Conservation (phyloP, 192 early-diverging fungal species). For the Coemansia sp. region DNA sequence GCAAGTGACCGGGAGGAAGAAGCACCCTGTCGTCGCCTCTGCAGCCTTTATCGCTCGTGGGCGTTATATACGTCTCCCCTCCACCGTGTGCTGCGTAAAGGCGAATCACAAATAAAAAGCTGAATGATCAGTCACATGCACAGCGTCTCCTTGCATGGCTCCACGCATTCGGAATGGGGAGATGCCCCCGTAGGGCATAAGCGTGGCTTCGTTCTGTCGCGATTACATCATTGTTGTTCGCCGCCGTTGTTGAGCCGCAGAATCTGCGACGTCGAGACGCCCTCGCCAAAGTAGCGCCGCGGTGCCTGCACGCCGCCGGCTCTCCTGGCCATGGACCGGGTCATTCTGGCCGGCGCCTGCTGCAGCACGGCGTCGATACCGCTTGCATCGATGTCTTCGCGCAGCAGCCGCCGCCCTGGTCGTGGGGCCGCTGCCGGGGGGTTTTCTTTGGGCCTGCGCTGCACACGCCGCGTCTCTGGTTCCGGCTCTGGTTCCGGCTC, state of each 20-base stretch:
- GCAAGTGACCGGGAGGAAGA: too few relatives aligned
- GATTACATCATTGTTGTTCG: not conserved
- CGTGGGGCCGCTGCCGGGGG: not conserved
- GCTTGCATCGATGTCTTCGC: conserved; percentile 10
- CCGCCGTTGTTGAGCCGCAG: conserved; percentile 11
- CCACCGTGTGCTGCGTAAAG: too few relatives aligned
- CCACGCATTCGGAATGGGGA: not conserved
- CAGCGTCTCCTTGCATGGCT: conserved; percentile 2
- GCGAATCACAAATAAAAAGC: not conserved
- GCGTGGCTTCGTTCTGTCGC: not conserved
- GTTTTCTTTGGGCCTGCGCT: conserved; percentile 7
- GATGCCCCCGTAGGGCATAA: not conserved
- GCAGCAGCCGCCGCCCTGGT: conserved; percentile 6
- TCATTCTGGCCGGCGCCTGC: conserved; percentile 31
- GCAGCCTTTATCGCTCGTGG: too few relatives aligned
- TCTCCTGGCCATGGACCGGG: conserved; percentile 46
- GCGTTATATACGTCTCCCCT: too few relatives aligned
- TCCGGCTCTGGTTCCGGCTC: conserved; percentile 1
- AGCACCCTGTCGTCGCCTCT: too few relatives aligned
- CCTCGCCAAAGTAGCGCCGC: conserved; percentile 42
- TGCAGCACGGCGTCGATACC: conserved; percentile 20
- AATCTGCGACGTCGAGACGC: conserved; percentile 43
- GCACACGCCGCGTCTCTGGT: not conserved
- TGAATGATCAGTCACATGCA: conserved; percentile 2
- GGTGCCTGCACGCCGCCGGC: conserved; percentile 32